A percentile compares a stretch with the other conserved stretches of the same genome.
These are phyloP conservation scores for Alternaria arborescens DNA, from an alignment of 2,329 filamentous ascomycete species.

Conservation along the genomic window DNA sequence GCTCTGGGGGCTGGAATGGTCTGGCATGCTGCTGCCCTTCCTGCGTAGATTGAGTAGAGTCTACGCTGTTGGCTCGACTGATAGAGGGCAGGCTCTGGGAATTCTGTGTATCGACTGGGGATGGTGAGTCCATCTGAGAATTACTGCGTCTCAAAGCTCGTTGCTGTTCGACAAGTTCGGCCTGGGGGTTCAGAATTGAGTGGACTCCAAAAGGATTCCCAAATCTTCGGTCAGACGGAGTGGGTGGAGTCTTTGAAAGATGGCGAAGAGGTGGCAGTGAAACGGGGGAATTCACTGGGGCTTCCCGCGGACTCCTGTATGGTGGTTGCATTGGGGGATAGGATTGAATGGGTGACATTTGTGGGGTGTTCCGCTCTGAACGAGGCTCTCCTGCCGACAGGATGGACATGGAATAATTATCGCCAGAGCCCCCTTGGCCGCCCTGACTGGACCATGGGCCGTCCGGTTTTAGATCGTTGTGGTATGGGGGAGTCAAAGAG, in stretches of 20 bases:
- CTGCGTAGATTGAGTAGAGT: slow-evolving; percentile 41
- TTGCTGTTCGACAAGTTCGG: slow-evolving; percentile 44
- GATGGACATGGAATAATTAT: slow-evolving; percentile 42
- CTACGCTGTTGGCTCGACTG: slow-evolving; percentile 47
- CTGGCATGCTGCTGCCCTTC: slow-evolving; percentile 34
- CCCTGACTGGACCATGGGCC: slow-evolving; percentile 48
- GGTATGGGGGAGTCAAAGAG: slow-evolving; percentile 45
- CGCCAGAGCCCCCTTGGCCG: slow-evolving; percentile 45
- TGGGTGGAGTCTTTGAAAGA: slow-evolving; percentile 46
- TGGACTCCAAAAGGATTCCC: slow-evolving; percentile 54
- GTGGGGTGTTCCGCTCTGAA: slow-evolving; percentile 38
- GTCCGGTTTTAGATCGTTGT: slow-evolving; percentile 40
- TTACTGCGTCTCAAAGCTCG: slow-evolving; percentile 52
- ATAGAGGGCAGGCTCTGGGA: slow-evolving; percentile 45
- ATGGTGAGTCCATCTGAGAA: slow-evolving; percentile 56
- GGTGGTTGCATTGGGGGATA: slow-evolving; percentile 40
- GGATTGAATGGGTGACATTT: slow-evolving; percentile 38
- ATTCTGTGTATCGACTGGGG: slow-evolving; percentile 48
- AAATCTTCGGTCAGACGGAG: slow-evolving; percentile 40
- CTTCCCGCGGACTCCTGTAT: slow-evolving; percentile 32
- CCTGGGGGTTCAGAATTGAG: slow-evolving; percentile 57
- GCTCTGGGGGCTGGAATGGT: slow-evolving; percentile 38
- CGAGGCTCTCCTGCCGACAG: slow-evolving; percentile 31
- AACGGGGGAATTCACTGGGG: slow-evolving; percentile 25
- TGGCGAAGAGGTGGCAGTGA: slow-evolving; percentile 49